phyloP scores from a whole-genome alignment of 495 filamentous ascomycete species.

The Penicillium ochrochloron region DNA sequence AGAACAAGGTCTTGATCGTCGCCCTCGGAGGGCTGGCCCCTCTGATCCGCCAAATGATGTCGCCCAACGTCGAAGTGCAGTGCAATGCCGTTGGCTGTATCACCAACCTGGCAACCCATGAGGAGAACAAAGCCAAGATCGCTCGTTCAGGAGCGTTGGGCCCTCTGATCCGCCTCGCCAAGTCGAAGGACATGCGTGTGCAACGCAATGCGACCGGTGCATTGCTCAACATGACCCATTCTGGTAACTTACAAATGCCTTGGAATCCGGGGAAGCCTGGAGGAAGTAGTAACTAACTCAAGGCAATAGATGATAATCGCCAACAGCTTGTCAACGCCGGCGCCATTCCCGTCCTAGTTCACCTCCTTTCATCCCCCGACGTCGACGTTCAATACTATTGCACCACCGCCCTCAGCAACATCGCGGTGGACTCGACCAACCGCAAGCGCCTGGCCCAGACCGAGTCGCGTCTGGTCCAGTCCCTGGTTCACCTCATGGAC shows the following conservation, averaged over 20 bases:
- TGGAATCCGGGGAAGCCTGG: background rate
- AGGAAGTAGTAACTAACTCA: background rate
- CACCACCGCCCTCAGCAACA: constrained; percentile 97
- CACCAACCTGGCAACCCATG: constrained; percentile 95
- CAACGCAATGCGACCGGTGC: constrained; percentile 97
- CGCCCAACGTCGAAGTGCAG: constrained; percentile 97
- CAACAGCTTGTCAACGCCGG: constrained; percentile 96
- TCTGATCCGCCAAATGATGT: constrained; percentile 97
- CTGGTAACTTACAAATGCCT: constrained; percentile 61
- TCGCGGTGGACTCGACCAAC: constrained; percentile 91
- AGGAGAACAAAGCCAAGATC: constrained; percentile 99
- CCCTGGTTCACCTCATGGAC: constrained; percentile 94
- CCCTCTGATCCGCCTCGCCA: constrained; percentile 88
- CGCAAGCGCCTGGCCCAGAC: constrained; percentile 86
- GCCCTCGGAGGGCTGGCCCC: constrained; percentile 86
- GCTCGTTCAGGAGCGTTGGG: constrained; percentile 91
- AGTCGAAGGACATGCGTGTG: constrained; percentile 98
- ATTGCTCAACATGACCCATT: constrained; percentile 98
- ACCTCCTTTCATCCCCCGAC: constrained; percentile 86
- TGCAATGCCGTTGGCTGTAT: constrained; percentile 99
- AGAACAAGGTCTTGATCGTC: constrained; percentile 97
- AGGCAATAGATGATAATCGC: constrained; percentile 83
- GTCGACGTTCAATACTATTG: constrained; percentile 99
- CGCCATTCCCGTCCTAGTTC: constrained; percentile 94
- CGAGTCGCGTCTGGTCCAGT: constrained; percentile 87